Conservation (phyloP, 139 green algal genomes). For the Chlorella sp. region DNA sequence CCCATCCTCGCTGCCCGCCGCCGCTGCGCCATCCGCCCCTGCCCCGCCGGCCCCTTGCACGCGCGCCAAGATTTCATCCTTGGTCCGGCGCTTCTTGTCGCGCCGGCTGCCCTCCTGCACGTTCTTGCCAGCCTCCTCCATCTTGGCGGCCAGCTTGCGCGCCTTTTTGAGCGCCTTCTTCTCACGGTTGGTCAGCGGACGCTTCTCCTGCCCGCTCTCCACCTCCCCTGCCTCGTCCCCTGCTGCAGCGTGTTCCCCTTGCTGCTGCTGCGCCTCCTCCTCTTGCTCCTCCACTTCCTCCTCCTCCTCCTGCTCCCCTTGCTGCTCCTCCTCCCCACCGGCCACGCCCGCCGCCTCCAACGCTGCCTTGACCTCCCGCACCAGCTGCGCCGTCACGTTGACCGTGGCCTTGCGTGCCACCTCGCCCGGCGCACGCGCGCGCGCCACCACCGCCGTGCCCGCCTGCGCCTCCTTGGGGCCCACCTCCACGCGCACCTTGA, state of each 20-base stretch:
- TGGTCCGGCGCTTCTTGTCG: not conserved
- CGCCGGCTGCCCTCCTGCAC: not conserved
- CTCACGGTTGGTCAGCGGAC: not conserved
- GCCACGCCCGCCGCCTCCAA: constrained; percentile 1
- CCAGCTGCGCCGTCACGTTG: constrained; percentile 21
- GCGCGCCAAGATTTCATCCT: too few relatives aligned
- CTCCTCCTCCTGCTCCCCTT: constrained; percentile 1
- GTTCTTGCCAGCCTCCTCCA: not conserved
- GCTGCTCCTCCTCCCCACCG: not conserved
- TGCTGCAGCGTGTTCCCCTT: not conserved
- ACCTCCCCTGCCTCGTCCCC: not conserved
- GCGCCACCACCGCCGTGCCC: constrained; percentile 24
- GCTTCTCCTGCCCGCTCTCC: not conserved
- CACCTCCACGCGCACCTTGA: constrained; percentile 30
- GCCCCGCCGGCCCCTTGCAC: not conserved
- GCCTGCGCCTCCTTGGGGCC: constrained; percentile 22
- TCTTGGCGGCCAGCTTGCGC: not conserved
- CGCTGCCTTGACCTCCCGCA: constrained; percentile 9
- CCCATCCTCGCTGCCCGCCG: not conserved
- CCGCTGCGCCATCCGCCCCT: not conserved
- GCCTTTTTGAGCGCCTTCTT: not conserved
- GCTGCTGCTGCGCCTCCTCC: not conserved
- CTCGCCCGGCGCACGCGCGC: constrained; percentile 14
- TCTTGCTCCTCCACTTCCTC: not conserved
- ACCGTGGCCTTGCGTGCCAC: constrained; percentile 24